A percentile compares a stretch with the other conserved stretches of the same genome.
Conservation (phyloP, 1,139 yeast species). For the Candida albicans region DNA sequence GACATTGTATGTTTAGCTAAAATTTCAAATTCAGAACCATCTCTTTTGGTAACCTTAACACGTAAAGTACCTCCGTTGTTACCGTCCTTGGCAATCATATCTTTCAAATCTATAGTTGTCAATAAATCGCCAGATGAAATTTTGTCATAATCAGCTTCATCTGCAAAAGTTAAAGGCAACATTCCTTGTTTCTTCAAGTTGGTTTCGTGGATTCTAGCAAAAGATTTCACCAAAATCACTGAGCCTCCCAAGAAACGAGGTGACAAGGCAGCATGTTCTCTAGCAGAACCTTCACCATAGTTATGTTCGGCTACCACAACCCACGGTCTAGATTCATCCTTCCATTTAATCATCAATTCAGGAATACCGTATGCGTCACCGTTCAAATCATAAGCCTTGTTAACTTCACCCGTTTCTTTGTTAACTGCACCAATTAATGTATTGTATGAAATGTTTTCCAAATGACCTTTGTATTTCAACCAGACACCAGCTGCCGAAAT, state of each 20-base stretch:
- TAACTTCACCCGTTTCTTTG: slow-evolving; percentile 94
- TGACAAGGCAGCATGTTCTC: slow-evolving; percentile 97
- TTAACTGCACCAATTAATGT: slow-evolving; percentile 96
- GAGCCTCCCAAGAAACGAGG: slow-evolving; percentile 94
- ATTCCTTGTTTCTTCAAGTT: slow-evolving; percentile 95
- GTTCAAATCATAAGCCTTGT: slow-evolving; percentile 83
- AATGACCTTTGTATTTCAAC: slow-evolving; percentile 97
- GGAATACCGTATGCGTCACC: slow-evolving; percentile 82
- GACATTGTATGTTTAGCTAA: slow-evolving; percentile 94
- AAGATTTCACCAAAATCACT: slow-evolving; percentile 86
- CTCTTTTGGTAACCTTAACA: slow-evolving; percentile 70
- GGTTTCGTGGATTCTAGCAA: slow-evolving; percentile 87
- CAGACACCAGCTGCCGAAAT: slow-evolving; percentile 99
- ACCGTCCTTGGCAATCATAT: slow-evolving; percentile 79
- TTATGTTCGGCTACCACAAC: slow-evolving; percentile 95
- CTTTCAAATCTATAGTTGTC: slow-evolving; percentile 74
- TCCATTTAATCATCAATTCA: slow-evolving; percentile 97
- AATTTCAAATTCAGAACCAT: slow-evolving; percentile 70
- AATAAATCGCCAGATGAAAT: slow-evolving; percentile 75
- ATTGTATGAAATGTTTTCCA: slow-evolving; percentile 92
- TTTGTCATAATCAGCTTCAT: slow-evolving; percentile 85
- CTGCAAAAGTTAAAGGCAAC: slow-evolving; percentile 87
- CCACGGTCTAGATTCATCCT: slow-evolving; percentile 83
- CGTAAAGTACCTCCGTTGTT: slow-evolving; percentile 80
- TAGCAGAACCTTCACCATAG: slow-evolving; percentile 98